phyloP scores from a whole-genome alignment of 371 early-diverging fungal genomes.

The Rhizopus arrhizus region DNA sequence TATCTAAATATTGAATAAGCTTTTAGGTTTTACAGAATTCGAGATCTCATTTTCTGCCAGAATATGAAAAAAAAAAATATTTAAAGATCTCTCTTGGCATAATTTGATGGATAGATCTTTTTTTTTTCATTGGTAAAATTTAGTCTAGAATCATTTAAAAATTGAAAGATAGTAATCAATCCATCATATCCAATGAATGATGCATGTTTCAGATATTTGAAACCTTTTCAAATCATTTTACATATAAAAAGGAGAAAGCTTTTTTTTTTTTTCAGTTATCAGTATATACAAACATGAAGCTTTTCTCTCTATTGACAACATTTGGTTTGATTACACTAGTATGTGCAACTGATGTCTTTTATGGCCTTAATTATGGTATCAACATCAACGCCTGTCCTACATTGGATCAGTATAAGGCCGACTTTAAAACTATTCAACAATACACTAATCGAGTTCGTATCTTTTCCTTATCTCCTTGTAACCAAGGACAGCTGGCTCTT shows the following conservation, averaged over 20 bases:
- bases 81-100: no score
- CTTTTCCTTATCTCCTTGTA: slow-evolving; percentile 56
- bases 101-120: no score
- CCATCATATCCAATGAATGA: no score
- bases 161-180: no score
- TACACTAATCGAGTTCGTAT: slow-evolving; percentile 62
- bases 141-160: no score
- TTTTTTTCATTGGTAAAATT: no score
- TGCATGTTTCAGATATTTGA: no score
- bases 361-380: slow-evolving; percentile 63
- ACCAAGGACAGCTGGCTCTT: slow-evolving; percentile 61
- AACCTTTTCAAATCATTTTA: no score
- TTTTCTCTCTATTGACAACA: neutral
- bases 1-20: no score
- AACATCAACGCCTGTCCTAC: slow-evolving; percentile 56
- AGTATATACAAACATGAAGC: neutral
- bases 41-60: no score
- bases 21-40: no score
- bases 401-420: slow-evolving; percentile 47
- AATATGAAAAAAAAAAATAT: no score
- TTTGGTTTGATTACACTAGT: neutral
- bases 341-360: slow-evolving; percentile 30
- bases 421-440: slow-evolving; percentile 45
- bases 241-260: neutral
- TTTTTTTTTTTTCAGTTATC: neutral